Conservation (phyloP, 75 land plant species). For the Adiantum capillusveneris region DNA sequence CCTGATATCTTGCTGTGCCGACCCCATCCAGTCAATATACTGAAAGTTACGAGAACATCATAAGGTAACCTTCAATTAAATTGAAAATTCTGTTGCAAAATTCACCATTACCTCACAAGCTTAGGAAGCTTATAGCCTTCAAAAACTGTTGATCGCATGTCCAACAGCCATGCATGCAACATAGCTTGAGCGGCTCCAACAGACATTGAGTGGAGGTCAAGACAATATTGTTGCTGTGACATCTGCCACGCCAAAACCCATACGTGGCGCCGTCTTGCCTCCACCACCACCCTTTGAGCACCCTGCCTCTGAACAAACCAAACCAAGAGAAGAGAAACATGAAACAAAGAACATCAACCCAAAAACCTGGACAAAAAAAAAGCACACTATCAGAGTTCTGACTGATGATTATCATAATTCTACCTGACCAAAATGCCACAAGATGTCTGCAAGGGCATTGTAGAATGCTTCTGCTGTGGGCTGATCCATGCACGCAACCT, state of each 20-base stretch:
- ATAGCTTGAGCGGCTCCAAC: conserved; percentile 97
- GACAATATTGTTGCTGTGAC: conserved; percentile 46
- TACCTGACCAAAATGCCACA: conserved; percentile 43
- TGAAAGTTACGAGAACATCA: conserved; percentile 26
- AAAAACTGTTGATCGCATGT: conserved; percentile 59
- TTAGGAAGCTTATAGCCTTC: conserved; percentile 73
- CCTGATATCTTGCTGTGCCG: conserved; percentile 97
- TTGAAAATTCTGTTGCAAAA: background rate
- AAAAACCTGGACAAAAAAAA: background rate
- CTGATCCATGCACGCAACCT: conserved; percentile 72
- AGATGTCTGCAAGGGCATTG: conserved; percentile 34
- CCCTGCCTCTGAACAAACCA: conserved; percentile 73
- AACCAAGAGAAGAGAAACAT: background rate
- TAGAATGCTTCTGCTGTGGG: conserved; percentile 38
- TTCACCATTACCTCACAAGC: conserved; percentile 75
- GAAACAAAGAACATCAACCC: too few relatives aligned
- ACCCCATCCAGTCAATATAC: conserved; percentile 99
- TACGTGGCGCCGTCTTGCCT: conserved; percentile 75
- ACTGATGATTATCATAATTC: too few relatives aligned
- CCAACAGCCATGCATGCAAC: conserved; percentile 91
- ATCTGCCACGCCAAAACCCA: conserved; percentile 87
- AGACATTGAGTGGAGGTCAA: conserved; percentile 96
- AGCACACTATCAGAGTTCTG: too few relatives aligned
- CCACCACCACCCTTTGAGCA: conserved; percentile 86
- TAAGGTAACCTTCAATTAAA: background rate